A percentile compares a stretch with the other conserved stretches of the same genome.
Evolutionary conservation across 352 stramenopile species (phyloP).

Genomic region (Pythium vanterpoolii): DNA sequence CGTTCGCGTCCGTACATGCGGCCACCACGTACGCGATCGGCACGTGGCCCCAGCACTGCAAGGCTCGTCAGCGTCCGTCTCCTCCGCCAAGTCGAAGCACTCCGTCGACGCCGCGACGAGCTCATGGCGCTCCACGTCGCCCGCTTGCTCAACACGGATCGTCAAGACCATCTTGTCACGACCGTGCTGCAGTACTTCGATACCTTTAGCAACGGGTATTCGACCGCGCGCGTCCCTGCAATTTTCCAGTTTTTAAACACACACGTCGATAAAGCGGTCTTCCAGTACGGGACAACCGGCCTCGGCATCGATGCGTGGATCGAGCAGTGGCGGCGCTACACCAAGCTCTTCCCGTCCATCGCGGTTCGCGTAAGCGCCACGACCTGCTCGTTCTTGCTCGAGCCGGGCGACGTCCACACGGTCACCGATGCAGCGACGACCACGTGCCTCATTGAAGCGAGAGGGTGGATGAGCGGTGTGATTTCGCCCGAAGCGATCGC

Average conservation of each 20-base stretch:
- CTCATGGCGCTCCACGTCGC: slow-evolving; percentile 5
- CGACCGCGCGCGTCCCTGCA: background rate
- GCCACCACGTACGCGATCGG: background rate
- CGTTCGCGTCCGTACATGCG: background rate
- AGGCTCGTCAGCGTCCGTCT: background rate
- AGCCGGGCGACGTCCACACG: background rate
- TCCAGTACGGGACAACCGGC: slow-evolving; percentile 1
- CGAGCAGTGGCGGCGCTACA: slow-evolving; percentile 11
- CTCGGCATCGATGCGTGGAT: background rate
- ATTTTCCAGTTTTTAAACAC: slow-evolving; percentile 6
- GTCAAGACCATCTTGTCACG: background rate
- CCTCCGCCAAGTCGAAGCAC: slow-evolving; percentile 4
- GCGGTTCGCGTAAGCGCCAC: background rate
- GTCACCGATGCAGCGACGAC: background rate
- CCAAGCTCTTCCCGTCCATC: slow-evolving; percentile 2
- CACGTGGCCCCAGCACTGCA: background rate
- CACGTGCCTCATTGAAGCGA: background rate
- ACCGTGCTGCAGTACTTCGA: slow-evolving; percentile 5
- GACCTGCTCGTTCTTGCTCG: background rate
- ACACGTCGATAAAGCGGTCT: background rate
- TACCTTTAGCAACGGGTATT: slow-evolving; percentile 1
- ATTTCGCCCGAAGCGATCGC: slow-evolving; percentile 2
- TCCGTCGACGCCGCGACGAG: slow-evolving; percentile 2
- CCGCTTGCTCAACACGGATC: background rate
- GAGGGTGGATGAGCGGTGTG: background rate